phyloP scores from a whole-genome alignment of 1,139 yeast species.

The Candida sojae region DNA sequence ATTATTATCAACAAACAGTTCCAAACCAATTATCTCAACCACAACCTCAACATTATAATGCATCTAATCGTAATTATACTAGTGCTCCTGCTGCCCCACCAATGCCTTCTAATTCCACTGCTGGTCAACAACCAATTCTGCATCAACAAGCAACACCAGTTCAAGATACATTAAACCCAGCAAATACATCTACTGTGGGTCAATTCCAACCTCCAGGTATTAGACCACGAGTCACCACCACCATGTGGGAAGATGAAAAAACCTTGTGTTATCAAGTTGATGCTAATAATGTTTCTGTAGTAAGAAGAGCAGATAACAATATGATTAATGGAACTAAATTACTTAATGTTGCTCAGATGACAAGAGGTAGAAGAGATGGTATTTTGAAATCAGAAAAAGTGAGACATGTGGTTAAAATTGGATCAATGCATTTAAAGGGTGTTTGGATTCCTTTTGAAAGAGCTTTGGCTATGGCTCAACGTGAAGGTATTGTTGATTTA shows the following conservation, averaged over 20 bases:
- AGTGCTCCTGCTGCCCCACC: slow-evolving; percentile 9
- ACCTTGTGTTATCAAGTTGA: slow-evolving; percentile 53
- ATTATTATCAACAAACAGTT: slow-evolving; percentile 18
- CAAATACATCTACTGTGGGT: slow-evolving; percentile 41
- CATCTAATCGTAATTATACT: slow-evolving; percentile 10
- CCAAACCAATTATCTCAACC: slow-evolving; percentile 20
- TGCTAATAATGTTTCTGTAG: slow-evolving; percentile 44
- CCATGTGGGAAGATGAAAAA: slow-evolving; percentile 50
- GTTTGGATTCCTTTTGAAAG: slow-evolving; percentile 61
- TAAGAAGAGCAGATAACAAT: slow-evolving; percentile 53
- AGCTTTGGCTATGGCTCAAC: slow-evolving; percentile 52
- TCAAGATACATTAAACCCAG: slow-evolving; percentile 24
- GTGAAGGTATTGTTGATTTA: slow-evolving; percentile 42
- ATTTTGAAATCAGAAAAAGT: slow-evolving; percentile 55
- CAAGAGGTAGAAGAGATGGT: slow-evolving; percentile 95
- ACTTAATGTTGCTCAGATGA: slow-evolving; percentile 90
- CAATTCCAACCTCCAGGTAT: slow-evolving; percentile 47
- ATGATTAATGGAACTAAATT: slow-evolving; percentile 61
- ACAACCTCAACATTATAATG: slow-evolving; percentile 19
- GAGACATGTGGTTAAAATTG: slow-evolving; percentile 49
- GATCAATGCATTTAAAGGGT: slow-evolving; percentile 56
- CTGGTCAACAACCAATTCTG: slow-evolving; percentile 10
- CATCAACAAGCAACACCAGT: slow-evolving; percentile 17
- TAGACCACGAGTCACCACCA: slow-evolving; percentile 45
- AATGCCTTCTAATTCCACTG: slow-evolving; percentile 7